Conservation (phyloP, 495 filamentous ascomycete species). For the Viridothelium virens region DNA sequence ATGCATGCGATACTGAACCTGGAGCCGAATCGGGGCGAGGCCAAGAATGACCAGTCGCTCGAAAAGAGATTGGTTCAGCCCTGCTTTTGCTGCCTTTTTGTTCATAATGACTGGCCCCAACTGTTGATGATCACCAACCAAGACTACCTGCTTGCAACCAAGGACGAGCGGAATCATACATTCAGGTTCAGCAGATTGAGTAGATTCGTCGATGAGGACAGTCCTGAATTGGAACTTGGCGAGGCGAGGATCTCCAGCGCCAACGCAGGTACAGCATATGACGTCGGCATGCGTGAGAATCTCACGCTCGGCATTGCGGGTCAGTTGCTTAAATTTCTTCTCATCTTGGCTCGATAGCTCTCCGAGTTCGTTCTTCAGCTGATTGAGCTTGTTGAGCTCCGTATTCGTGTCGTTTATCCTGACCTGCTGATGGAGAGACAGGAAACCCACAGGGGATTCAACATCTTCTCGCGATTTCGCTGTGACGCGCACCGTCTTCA, state of each 20-base stretch:
- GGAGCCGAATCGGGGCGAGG: slow-evolving; percentile 86
- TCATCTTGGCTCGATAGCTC: slow-evolving; percentile 95
- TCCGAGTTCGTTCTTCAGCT: slow-evolving; percentile 84
- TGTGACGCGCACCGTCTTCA: slow-evolving; percentile 96
- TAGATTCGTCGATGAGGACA: slow-evolving; percentile 95
- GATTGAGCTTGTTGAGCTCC: slow-evolving; percentile 81
- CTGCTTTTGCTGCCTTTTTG: slow-evolving; percentile 98
- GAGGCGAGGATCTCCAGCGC: slow-evolving; percentile 90
- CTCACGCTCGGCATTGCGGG: slow-evolving; percentile 86
- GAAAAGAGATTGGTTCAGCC: slow-evolving; percentile 94
- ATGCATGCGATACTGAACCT: slow-evolving; percentile 99
- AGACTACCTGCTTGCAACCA: slow-evolving; percentile 95
- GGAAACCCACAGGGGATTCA: slow-evolving; percentile 88
- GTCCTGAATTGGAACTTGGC: slow-evolving; percentile 97
- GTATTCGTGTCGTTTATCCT: slow-evolving; percentile 94
- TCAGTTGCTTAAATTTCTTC: slow-evolving; percentile 95
- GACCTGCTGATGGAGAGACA: slow-evolving; percentile 94
- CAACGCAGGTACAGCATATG: slow-evolving; percentile 98
- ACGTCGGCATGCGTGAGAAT: slow-evolving; percentile 95
- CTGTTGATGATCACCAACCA: slow-evolving; percentile 98
- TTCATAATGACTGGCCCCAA: slow-evolving; percentile 99
- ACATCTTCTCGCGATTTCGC: slow-evolving; percentile 98
- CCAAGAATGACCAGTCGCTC: slow-evolving; percentile 91
- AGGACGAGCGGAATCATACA: slow-evolving; percentile 98
- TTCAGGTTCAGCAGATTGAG: slow-evolving; percentile 97